phyloP scores from a whole-genome alignment of 257 asterid genomes.

The Lycium barbarum region DNA sequence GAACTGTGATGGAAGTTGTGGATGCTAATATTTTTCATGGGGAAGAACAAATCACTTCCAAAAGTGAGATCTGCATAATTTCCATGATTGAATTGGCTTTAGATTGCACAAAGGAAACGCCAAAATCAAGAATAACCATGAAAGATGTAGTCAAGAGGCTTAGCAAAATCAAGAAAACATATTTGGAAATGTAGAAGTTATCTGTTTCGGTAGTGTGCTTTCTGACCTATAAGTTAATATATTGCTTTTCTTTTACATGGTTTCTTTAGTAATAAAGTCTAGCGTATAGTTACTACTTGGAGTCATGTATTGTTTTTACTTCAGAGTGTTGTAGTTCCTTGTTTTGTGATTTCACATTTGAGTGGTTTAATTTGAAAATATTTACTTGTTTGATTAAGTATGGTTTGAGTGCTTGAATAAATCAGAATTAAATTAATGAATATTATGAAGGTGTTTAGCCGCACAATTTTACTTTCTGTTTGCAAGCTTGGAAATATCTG shows the following conservation, averaged over 20 bases:
- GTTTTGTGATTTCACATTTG: background rate
- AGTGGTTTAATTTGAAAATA: background rate
- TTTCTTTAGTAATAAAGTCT: background rate
- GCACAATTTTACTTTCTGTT: background rate
- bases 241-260: background rate
- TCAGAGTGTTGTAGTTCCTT: background rate
- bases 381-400: background rate
- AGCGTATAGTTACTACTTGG: background rate
- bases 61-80: background rate
- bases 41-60: background rate
- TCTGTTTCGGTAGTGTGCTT: background rate
- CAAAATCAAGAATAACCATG: conserved; percentile 7
- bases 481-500: background rate
- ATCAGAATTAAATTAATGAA: background rate
- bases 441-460: background rate
- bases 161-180: background rate
- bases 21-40: background rate
- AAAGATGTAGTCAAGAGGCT: conserved; percentile 19
- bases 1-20: background rate
- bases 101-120: background rate
- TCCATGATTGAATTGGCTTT: background rate
- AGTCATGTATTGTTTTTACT: background rate
- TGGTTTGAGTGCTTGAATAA: conserved; percentile 5
- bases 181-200: background rate
- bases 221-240: background rate